phyloP scores from a whole-genome alignment of 352 stramenopile genomes.

The Phytophthora constricta region DNA sequence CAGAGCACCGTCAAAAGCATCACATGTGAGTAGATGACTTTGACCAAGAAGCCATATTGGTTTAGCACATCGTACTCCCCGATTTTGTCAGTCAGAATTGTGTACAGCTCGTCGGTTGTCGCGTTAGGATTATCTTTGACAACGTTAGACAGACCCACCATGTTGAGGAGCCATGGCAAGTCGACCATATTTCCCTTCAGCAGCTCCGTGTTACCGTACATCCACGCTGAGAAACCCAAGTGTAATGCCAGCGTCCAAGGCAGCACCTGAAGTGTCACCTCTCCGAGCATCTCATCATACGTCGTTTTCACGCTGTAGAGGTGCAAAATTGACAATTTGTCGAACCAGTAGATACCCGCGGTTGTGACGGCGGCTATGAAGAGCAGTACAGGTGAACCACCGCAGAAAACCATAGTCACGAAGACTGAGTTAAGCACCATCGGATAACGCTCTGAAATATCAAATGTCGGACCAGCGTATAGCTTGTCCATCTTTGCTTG shows the following conservation, averaged over 20 bases:
- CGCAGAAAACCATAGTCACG: conserved; percentile 64
- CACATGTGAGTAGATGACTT: conserved; percentile 56
- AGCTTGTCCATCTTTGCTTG: conserved; percentile 56
- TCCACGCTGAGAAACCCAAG: conserved; percentile 58
- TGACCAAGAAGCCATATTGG: conserved; percentile 46
- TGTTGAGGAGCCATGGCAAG: conserved; percentile 37
- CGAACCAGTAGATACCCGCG: conserved; percentile 48
- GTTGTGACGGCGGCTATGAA: conserved; percentile 47
- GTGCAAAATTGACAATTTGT: conserved; percentile 61
- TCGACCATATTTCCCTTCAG: conserved; percentile 47
- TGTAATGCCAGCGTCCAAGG: conserved; percentile 58
- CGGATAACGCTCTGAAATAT: conserved; percentile 59
- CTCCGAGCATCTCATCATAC: conserved; percentile 52
- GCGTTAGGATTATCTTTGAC: conserved; percentile 31
- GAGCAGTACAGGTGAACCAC: conserved; percentile 54
- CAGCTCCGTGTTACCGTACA: conserved; percentile 53
- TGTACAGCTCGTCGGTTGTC: conserved; percentile 40
- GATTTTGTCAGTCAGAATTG: conserved; percentile 30
- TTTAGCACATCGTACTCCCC: conserved; percentile 39
- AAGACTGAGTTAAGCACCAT: conserved; percentile 72
- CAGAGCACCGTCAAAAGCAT: conserved; percentile 59
- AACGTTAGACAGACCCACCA: conserved; percentile 30
- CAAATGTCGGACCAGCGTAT: conserved; percentile 53
- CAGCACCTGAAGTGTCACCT: conserved; percentile 43
- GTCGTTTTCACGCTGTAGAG: conserved; percentile 58